These are phyloP conservation scores for Pelargonium nanum DNA, from an alignment of 345 rosid genomes.

Conservation along the genomic window DNA sequence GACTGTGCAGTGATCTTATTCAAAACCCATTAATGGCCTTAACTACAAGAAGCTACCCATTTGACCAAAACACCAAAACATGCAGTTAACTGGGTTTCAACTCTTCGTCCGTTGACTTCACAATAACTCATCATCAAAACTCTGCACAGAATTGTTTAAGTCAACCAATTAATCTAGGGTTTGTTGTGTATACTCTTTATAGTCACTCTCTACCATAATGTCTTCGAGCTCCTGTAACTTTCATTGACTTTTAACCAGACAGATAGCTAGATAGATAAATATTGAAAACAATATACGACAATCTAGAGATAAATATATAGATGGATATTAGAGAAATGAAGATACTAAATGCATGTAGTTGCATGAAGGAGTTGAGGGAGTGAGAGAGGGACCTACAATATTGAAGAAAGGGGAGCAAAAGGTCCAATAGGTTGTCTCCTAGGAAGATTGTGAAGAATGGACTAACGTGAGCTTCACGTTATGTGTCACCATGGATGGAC, in stretches of 20 bases:
- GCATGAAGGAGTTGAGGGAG: too few species aligned
- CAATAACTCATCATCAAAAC: too few species aligned
- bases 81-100: too few species aligned
- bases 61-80: background rate
- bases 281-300: too few species aligned
- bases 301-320: too few species aligned
- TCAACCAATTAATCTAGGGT: too few species aligned
- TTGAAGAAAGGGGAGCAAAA: conserved; percentile 23
- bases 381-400: conserved; percentile 30
- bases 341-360: background rate
- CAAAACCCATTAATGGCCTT: background rate
- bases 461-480: conserved; percentile 45
- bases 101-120: background rate
- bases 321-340: background rate
- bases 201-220: too few species aligned
- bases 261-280: too few species aligned
- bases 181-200: too few species aligned
- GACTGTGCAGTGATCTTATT: background rate
- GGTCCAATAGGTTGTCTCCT: conserved; percentile 30
- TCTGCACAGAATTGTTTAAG: too few species aligned
- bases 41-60: background rate
- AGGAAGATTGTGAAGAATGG: conserved; percentile 41
- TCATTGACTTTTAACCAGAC: background rate
- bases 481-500: conserved; percentile 24
- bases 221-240: background rate